Evolutionary conservation across 805 yeast genomes (phyloP).

Genomic region (Kazachstania africana): DNA sequence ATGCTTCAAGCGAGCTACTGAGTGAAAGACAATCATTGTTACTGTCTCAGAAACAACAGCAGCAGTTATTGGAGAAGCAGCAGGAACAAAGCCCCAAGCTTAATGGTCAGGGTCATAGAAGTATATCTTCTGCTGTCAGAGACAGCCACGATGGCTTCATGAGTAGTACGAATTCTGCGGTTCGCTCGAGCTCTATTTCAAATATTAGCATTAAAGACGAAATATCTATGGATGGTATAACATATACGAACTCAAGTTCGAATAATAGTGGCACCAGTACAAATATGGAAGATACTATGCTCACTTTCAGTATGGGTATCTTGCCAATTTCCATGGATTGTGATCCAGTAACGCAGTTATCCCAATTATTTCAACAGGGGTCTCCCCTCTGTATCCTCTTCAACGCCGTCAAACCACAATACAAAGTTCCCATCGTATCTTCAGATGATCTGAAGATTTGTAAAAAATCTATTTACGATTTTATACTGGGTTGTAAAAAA

Average conservation of each 20-base stretch:
- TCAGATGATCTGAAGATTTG: constrained; percentile 76
- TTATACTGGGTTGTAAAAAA: constrained; percentile 73
- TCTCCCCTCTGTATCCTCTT: constrained; percentile 80
- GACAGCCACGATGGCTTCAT: constrained; percentile 10
- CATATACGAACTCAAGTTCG: constrained; percentile 15
- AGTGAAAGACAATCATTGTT: constrained; percentile 60
- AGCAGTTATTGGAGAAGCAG: constrained; percentile 7
- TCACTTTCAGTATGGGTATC: constrained; percentile 67
- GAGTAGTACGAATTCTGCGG: constrained; percentile 9
- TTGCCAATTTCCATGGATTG: constrained; percentile 61
- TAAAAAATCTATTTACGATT: constrained; percentile 82
- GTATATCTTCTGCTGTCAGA: constrained; percentile 10
- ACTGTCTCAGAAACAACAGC: constrained; percentile 31
- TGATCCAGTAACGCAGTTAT: constrained; percentile 87
- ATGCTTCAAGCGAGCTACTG: constrained; percentile 51
- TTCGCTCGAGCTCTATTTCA: constrained; percentile 28
- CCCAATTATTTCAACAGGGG: constrained; percentile 85
- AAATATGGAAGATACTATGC: constrained; percentile 24
- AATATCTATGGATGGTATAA: constrained; percentile 15
- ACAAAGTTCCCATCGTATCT: constrained; percentile 49
- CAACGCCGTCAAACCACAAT: constrained; percentile 53
- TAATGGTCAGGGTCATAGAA: constrained; percentile 11
- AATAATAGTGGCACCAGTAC: constrained; percentile 11
- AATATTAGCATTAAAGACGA: constrained; percentile 25
- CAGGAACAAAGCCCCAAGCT: constrained; percentile 1